Evolutionary conservation across 805 yeast species (phyloP).

Genomic region (Scheffersomyces ergatensis): DNA sequence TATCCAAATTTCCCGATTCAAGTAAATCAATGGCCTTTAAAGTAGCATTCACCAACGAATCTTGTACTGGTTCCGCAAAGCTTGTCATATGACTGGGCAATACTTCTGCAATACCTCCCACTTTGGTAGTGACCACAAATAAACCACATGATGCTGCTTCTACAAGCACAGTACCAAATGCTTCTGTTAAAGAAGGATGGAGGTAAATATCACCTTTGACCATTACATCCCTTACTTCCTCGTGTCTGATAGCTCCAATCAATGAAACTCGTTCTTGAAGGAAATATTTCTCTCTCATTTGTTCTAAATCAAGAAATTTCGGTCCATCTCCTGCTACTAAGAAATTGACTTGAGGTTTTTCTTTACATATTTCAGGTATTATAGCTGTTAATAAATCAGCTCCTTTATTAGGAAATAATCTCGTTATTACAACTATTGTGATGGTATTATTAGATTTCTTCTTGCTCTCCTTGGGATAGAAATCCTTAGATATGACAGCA

Average conservation of each 20-base stretch:
- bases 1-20: conserved; percentile 58
- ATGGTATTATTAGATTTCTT: conserved; percentile 35
- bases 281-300: conserved; percentile 84
- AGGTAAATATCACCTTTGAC: conserved; percentile 88
- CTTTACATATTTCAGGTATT: conserved; percentile 76
- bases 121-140: conserved; percentile 89
- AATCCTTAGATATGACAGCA: conserved; percentile 86
- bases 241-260: conserved; percentile 87
- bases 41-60: conserved; percentile 71
- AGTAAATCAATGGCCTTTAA: conserved; percentile 65
- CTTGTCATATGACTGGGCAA: conserved; percentile 90
- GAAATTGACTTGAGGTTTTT: conserved; percentile 65
- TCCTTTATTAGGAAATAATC: conserved; percentile 95
- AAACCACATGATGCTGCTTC: conserved; percentile 98
- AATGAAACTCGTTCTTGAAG: conserved; percentile 85
- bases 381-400: conserved; percentile 83
- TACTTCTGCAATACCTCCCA: conserved; percentile 98
- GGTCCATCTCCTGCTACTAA: conserved; percentile 98
- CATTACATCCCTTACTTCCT: conserved; percentile 90
- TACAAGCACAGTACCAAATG: conserved; percentile 94
- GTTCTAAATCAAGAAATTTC: conserved; percentile 87
- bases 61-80: conserved; percentile 86
- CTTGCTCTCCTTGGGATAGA: conserved; percentile 26
- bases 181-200: conserved; percentile 94
- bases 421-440: conserved; percentile 85